Percentiles rank a stretch among this genome's conserved stretches.
These are phyloP conservation scores for Sporothrix globosa DNA, from an alignment of 2,329 filamentous ascomycete genomes.

Conservation along the genomic window DNA sequence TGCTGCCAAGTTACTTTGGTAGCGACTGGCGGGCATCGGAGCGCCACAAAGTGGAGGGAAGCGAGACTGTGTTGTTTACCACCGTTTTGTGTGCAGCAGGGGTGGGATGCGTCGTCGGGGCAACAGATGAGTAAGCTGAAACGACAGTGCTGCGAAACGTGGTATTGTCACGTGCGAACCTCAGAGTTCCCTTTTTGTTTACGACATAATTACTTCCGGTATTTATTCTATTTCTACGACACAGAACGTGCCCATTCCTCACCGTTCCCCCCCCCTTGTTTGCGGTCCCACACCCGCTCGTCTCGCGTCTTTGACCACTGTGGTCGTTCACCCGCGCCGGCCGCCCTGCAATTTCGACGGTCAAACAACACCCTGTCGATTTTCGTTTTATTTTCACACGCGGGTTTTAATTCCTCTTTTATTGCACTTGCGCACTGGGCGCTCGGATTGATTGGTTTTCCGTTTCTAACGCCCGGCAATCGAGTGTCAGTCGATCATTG, in stretches of 20 bases:
- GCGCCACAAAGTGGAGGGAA: not conserved
- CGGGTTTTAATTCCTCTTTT: not conserved
- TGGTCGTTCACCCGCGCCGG: not conserved
- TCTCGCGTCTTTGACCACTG: not conserved
- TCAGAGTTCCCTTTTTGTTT: not conserved
- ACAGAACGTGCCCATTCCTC: slow-evolving; percentile 3
- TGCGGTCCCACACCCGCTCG: not conserved
- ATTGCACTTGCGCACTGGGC: slow-evolving; percentile 1
- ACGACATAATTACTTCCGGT: not conserved
- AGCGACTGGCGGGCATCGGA: slow-evolving; percentile 8
- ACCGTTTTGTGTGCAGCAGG: slow-evolving; percentile 14
- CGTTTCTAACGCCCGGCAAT: not conserved
- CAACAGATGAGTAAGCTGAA: slow-evolving; percentile 28
- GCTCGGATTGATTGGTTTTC: slow-evolving; percentile 11
- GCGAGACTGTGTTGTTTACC: slow-evolving; percentile 22
- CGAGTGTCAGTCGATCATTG: slow-evolving; percentile 17
- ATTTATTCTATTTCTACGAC: slow-evolving; percentile 3
- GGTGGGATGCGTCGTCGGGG: slow-evolving; percentile 1
- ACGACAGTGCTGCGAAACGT: not conserved
- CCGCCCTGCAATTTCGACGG: slow-evolving; percentile 25
- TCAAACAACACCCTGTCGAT: slow-evolving; percentile 22
- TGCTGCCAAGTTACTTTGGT: not conserved
- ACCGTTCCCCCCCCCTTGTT: not conserved
- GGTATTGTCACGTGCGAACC: slow-evolving; percentile 19
- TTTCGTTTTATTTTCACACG: not conserved